Base-by-base conservation (phyloP, 805 yeast species). In the Dipodascopsis uninucleata region DNA sequence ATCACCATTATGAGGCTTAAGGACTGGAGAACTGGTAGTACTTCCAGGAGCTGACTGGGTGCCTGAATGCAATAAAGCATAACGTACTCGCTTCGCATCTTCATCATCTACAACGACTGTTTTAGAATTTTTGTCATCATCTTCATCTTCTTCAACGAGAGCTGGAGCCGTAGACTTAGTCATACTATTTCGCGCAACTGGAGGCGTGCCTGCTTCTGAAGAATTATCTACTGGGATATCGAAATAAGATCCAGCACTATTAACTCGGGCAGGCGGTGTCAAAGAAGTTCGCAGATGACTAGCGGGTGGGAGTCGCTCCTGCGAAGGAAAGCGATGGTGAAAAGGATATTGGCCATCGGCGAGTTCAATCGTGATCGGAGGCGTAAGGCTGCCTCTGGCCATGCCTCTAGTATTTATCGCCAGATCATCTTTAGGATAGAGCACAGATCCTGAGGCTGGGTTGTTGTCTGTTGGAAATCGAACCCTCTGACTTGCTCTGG, bases 401-500 rank as follows among this genome's bases (percentile, higher is more conserved):
- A 5, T 17, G 21, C 17, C 41, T 39, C 23, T 29, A 26, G 38
- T 29, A 43, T 14, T 38, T 45, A 5, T 53, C 58, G 23, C 42
- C 56, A 12, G 10, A 12, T 39, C 36, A 38, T 48, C 53, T 21
- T 41, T 36, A 8, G 63, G 59, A 23, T 48, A 59, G 9, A 53
- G 45, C 9, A 58, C 57, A 12, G 47, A 28, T 24, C 44, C 46
- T 5, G 61, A 52, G 20, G 42, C 18, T 21, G 55, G 56, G 32
- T 56, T 52, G 44, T 61, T 60, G 42, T 49, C 59, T 14, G 40
- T 58, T n/a, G 62, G 61, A 38, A 58, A 58, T 3, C 61, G 54
- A 12, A 58, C 62, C 20, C 62, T 38, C 24, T 25, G 34, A 10
- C 31, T 23, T 16, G 36, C 26, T n/a, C 51, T 29, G 26, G 53